Percentiles rank a stretch among this genome's conserved stretches.
Evolutionary conservation across 345 rosid species (phyloP).

Genomic region (Hypericum perforatum): DNA sequence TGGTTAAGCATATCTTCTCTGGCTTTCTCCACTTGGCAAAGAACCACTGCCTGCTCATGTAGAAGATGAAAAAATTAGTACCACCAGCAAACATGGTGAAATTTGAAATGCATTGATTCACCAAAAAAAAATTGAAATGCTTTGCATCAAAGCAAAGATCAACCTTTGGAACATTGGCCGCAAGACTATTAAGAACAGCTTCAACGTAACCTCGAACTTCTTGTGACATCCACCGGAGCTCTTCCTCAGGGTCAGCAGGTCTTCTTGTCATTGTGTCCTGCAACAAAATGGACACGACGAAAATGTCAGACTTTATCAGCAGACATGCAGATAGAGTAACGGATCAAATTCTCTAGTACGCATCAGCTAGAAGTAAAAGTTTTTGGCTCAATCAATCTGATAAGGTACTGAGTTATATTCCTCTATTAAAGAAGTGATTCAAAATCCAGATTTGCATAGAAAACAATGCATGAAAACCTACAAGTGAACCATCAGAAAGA

Average conservation of each 20-base stretch:
- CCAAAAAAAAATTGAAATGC: too few species aligned
- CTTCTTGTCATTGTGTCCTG: conserved; percentile 89
- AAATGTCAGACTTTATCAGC: too few species aligned
- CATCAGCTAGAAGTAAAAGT: too few species aligned
- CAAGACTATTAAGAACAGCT: conserved; percentile 99
- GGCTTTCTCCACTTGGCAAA: conserved; percentile 98
- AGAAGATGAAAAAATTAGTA: conserved; percentile 3
- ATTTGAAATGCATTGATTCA: neutral
- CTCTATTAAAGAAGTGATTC: too few species aligned
- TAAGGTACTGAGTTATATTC: too few species aligned
- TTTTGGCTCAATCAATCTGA: too few species aligned
- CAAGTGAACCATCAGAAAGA: conserved; percentile 96
- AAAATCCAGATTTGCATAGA: too few species aligned
- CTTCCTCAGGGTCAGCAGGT: conserved; percentile 97
- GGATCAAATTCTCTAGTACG: too few species aligned
- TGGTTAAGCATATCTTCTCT: conserved; percentile 98
- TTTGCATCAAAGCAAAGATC: conserved; percentile 7
- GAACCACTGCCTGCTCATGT: conserved; percentile 81
- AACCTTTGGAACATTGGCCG: conserved; percentile 97
- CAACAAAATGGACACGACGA: neutral
- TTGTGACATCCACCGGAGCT: conserved; percentile 99
- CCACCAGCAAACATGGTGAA: neutral
- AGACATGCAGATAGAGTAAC: too few species aligned
- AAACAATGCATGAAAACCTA: conserved; percentile 27
- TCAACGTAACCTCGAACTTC: conserved; percentile 99